Base-by-base conservation (phyloP, 345 rosid species). In the Moricandia arvensis region DNA sequence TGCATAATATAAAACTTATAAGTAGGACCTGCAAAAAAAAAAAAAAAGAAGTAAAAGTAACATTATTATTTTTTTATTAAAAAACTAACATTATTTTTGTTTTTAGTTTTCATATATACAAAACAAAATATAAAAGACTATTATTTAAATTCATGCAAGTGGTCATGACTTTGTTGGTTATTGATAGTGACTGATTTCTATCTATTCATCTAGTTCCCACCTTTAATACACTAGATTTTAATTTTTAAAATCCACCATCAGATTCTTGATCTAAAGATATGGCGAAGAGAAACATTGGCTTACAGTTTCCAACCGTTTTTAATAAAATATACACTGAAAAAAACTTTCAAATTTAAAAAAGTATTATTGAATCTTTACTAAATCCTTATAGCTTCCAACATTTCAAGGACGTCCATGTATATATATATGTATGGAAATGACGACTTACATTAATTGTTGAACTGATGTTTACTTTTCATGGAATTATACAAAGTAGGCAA, bases 401-500 rank as follows among this genome's bases (percentile, higher is more conserved):
- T n/a, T n/a, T n/a, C n/a, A n/a, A n/a, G n/a, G n/a, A n/a, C n/a
- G n/a, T n/a, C n/a, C n/a, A n/a, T n/a, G n/a, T n/a, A n/a, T n/a
- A n/a, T n/a, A 2, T 29, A 29, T 12, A 4, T 41, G 6, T 41
- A 6, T 47, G 1, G 17, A 47, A 47, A 47, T 47, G 51, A 43
- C 4, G 69, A 73, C 77, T 79, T 63, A 83, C 85, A 72, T 61
- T n/a, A n/a, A n/a, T n/a, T 80, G 27, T 85, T 37, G 67, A 85
- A 87, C 45, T 80, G 87, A 13, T 18, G 80, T 59, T 83, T 82
- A 27, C 81, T 75, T 72, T 41, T 81, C 84, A 82, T 85, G 4
- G 87, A 87, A n/a, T 24, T 54, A 71, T 83, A 87, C 69, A 87
- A 61, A 34, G 82, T 78, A 60, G 90, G 88, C 60, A 87, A 79